Evolutionary conservation across 345 rosid species (phyloP), one percentile per base, ranked within the genome.

Genomic region (Barbarea vulgaris): DNA sequence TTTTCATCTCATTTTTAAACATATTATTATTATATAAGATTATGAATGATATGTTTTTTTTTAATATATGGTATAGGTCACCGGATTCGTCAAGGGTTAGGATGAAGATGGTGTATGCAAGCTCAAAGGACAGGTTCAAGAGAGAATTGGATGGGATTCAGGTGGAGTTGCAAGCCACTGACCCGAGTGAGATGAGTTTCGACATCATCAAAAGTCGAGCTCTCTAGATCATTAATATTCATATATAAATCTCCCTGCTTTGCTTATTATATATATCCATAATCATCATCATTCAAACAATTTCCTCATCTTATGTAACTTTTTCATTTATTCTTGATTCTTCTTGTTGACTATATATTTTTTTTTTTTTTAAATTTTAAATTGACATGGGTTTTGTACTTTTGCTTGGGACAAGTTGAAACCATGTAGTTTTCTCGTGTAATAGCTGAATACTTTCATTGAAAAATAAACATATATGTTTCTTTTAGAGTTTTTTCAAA

Each of bases 111-210:
- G 88, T 94, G 51, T 94, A 89, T 47, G 98, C 98, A 0, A 94
- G 98, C 82, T 88, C 97, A 63, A 93, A 89, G 75, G 98, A 93
- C 79, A 84, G 96, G 85, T 93, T 93, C 90, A 93, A 90, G 88
- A 88, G 98, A 70, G 98, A 93, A 78, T 75, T 93, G 70, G 98
- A 93, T 17, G 98, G 98, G 10, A 89, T 91, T 77, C 96, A 89
- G 78, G 90, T 93, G 44, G 98, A 93, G 89, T 84, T 93, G 74
- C 98, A 94, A 76, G 98, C 97, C 19, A 94, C 98, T 0, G 98
- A 94, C 73, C 97, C 98, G n/a, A 94, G 98, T 56, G 98, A 94
- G 81, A 94, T 94, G 95, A 94, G 97, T 83, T 55, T 91, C 1
- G 97, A 94, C 81, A 91, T 91, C 75, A 79, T 94, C 64, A 91